These are phyloP conservation scores for Entrophospora sp. DNA, from an alignment of 192 early-diverging fungal genomes.

Conservation along the genomic window DNA sequence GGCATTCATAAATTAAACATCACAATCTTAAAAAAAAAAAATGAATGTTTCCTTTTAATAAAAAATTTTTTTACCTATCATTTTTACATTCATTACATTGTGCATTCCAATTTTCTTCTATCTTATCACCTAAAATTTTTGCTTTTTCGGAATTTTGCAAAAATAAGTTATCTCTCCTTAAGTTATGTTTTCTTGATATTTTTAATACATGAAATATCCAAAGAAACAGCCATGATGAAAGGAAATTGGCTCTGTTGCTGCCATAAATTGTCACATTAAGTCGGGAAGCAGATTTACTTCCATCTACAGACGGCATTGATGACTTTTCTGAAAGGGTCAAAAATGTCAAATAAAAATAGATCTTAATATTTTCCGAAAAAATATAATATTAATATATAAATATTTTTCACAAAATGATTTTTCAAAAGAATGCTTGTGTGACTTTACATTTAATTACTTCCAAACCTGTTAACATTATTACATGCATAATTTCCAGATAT, in stretches of 20 bases:
- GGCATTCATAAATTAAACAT: background rate
- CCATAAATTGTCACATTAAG: conserved; percentile 22
- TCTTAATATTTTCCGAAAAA: no score
- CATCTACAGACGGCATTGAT: background rate
- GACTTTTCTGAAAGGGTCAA: no score
- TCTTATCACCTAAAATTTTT: conserved; percentile 37
- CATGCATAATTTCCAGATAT: no score
- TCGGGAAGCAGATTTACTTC: background rate
- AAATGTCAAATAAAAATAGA: no score
- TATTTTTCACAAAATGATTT: no score
- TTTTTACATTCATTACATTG: conserved; percentile 30
- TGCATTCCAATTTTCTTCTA: conserved; percentile 40
- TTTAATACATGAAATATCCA: conserved; percentile 53
- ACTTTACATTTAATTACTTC: no score
- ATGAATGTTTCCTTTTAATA: no score
- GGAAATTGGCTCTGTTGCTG: conserved; percentile 32
- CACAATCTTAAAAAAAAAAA: background rate
- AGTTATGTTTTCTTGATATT: conserved; percentile 27
- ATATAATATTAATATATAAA: no score
- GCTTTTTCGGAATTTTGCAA: conserved; percentile 49
- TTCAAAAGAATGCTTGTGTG: no score
- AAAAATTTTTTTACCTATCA: no score
- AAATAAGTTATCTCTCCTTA: conserved; percentile 39
- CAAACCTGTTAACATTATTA: no score
- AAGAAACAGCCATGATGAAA: conserved; percentile 51